These are phyloP conservation scores for Leucogyrophana mollusca DNA, from an alignment of 768 basidiomycete species.

Conservation along the genomic window DNA sequence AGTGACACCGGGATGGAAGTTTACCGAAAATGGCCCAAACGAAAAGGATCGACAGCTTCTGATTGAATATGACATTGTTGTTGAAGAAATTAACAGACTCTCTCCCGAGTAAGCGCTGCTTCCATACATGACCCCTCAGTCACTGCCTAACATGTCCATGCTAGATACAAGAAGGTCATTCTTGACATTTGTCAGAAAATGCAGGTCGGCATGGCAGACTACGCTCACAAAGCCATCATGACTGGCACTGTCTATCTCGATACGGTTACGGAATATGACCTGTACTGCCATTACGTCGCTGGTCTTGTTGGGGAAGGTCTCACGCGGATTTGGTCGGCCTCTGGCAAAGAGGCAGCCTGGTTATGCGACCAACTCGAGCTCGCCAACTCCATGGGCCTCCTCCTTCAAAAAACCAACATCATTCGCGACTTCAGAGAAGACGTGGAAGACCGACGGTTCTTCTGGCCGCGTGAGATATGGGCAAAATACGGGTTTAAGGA, in stretches of 20 bases:
- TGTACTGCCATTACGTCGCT: slow-evolving; percentile 98
- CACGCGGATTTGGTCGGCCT: slow-evolving; percentile 83
- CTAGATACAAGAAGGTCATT: slow-evolving; percentile 76
- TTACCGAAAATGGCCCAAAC: slow-evolving; percentile 73
- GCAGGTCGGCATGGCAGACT: slow-evolving; percentile 95
- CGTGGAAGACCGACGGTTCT: slow-evolving; percentile 75
- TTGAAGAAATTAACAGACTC: slow-evolving; percentile 76
- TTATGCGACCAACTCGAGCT: slow-evolving; percentile 82
- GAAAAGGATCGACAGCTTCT: slow-evolving; percentile 89
- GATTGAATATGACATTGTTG: slow-evolving; percentile 77
- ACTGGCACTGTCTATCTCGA: slow-evolving; percentile 69
- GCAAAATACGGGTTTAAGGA: slow-evolving; percentile 71
- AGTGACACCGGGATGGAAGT: slow-evolving; percentile 83
- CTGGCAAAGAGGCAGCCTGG: slow-evolving; percentile 75
- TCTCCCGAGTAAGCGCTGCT: slow-evolving; percentile 48
- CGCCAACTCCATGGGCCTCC: slow-evolving; percentile 91
- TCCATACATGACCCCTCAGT: not conserved
- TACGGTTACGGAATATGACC: slow-evolving; percentile 83
- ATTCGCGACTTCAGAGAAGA: slow-evolving; percentile 95
- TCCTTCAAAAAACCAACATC: slow-evolving; percentile 98
- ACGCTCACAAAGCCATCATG: slow-evolving; percentile 77
- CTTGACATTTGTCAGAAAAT: slow-evolving; percentile 83
- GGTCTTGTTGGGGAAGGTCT: slow-evolving; percentile 97
- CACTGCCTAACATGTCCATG: slow-evolving; percentile 5
- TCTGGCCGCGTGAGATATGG: slow-evolving; percentile 98